Base-by-base conservation (phyloP, 176 grass and related monocot genomes). In the Oryza rufipogon region DNA sequence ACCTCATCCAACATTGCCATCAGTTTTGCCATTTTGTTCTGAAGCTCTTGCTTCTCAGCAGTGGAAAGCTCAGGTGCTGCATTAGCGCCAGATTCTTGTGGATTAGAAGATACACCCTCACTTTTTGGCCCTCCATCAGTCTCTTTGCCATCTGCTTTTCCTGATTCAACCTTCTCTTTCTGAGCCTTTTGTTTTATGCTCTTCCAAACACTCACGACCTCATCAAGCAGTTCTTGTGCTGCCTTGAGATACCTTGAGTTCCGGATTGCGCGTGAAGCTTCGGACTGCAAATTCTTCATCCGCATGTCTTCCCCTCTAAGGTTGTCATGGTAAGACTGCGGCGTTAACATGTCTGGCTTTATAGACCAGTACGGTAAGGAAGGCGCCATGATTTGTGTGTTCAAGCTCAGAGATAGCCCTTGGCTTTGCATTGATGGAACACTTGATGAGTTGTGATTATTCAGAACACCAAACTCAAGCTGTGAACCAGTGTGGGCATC, bases 1-100 rank as follows among this genome's bases (percentile, higher is more conserved):
- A 99, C 97, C 93, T 99, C 93, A 91, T 99, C 97, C 71, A 99
- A 73, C 93, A 99, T 99, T 3, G 86, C 86, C 78, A 99, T 87
- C 75, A 99, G 86, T 80, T 96, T 96, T 15, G 89, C 81, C 91
- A 96, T 86, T 86, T 96, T 99, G 71, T 96, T 99, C 78, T 99
- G 97, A 81, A 99, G 97, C 28, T 99, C 97, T 86, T 96, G 93
- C 80, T 91, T 99, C 75, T 99, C 97, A 79, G 97, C 94, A 39
- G 90, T 87, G 54, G 91, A 92, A 79, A 99, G 86, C 71, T 99
- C 97, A 47, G 77, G 82, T 49, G 82, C 54, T 13, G 80, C 87
- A 70, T 74, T 83, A 17, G 83, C 86, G 16, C 82, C 74, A 25
- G 89, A 81, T 54, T 92, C 97, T 76, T 90, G 90, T 0, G 83